A percentile compares a stretch with the other conserved stretches of the same genome.
These are phyloP conservation scores for Stagonosporopsis tanaceti DNA, from an alignment of 2,329 filamentous ascomycete genomes.

Conservation along the genomic window DNA sequence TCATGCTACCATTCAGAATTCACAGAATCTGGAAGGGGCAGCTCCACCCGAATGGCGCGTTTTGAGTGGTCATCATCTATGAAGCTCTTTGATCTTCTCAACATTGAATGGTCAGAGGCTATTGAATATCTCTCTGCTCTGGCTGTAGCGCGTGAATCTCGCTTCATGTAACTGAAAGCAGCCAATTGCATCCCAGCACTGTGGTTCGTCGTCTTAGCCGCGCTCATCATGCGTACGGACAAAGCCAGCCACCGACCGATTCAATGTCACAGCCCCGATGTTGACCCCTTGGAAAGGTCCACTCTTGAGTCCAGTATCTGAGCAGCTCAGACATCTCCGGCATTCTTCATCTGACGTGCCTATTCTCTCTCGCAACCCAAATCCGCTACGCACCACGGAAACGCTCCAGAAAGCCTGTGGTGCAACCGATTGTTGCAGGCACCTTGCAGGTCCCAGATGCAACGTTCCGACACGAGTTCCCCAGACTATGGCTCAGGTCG, in stretches of 20 bases:
- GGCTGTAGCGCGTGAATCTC: not conserved
- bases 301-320: not conserved
- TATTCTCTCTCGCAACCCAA: not conserved
- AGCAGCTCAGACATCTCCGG: constrained; percentile 1
- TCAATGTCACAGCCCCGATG: not conserved
- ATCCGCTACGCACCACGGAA: constrained; percentile 2
- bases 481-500: constrained; percentile 37
- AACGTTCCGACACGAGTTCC: constrained; percentile 23
- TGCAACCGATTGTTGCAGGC: constrained; percentile 18
- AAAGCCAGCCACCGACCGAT: constrained; percentile 14
- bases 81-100: not conserved
- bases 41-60: not conserved
- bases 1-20: not conserved
- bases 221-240: constrained; percentile 15
- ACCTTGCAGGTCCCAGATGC: constrained; percentile 16
- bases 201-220: constrained; percentile 4
- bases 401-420: constrained; percentile 14
- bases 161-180: constrained; percentile 8
- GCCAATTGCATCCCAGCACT: constrained; percentile 5
- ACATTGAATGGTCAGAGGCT: not conserved
- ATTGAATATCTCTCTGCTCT: not conserved
- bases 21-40: not conserved
- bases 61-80: not conserved
- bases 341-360: not conserved
- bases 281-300: constrained; percentile 3